phyloP scores from a whole-genome alignment of 768 basidiomycete species.

The Pulveroboletus ravenelii region DNA sequence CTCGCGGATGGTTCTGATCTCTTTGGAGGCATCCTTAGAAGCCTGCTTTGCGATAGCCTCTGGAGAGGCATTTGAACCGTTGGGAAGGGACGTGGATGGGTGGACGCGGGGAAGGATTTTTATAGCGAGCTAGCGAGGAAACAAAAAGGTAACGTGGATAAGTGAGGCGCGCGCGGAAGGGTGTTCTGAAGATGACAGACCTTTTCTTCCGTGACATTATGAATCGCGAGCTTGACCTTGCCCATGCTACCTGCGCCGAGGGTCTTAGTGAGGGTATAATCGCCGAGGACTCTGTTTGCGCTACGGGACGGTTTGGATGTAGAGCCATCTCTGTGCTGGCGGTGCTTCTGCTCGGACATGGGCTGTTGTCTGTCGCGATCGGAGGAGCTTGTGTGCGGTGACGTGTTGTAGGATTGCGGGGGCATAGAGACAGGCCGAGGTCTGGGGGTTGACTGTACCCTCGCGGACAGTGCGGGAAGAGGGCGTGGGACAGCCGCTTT shows the following conservation, averaged over 20 bases:
- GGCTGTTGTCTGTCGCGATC: constrained; percentile 30
- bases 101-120: constrained; percentile 92
- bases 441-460: constrained; percentile 28
- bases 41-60: constrained; percentile 74
- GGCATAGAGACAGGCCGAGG: constrained; percentile 75
- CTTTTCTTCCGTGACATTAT: constrained; percentile 87
- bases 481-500: constrained; percentile 32
- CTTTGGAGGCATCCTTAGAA: constrained; percentile 89
- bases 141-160: constrained; percentile 5
- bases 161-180: constrained; percentile 4
- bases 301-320: constrained; percentile 34
- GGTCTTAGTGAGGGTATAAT: constrained; percentile 95
- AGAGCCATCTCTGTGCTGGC: constrained; percentile 29
- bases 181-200: constrained; percentile 40
- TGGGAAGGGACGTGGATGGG: constrained; percentile 50
- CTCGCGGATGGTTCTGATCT: constrained; percentile 93
- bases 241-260: constrained; percentile 98
- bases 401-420: constrained; percentile 47
- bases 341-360: constrained; percentile 26
- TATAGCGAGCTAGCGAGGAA: constrained; percentile 74
- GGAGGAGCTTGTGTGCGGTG: constrained; percentile 29
- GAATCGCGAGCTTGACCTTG: constrained; percentile 94
- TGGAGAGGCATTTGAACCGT: constrained; percentile 41
- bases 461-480: constrained; percentile 21
- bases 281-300: constrained; percentile 66